Percentiles rank a stretch among this genome's conserved stretches.
Evolutionary conservation across 2,329 filamentous ascomycete genomes (phyloP).

Genomic region (Endoconidiophora polonica): DNA sequence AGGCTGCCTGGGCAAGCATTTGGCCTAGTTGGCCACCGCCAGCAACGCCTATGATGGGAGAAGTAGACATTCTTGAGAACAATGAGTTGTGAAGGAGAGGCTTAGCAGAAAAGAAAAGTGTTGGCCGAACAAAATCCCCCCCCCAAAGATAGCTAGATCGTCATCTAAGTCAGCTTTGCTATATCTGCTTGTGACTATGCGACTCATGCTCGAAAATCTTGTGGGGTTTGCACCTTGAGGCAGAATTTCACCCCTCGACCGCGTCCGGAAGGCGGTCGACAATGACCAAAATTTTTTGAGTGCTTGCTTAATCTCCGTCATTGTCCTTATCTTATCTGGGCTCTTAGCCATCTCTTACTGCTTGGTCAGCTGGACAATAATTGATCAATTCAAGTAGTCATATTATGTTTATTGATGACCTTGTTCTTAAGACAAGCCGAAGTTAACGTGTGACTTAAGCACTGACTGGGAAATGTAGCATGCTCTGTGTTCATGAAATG

Average conservation of each 20-base stretch:
- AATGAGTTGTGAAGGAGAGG: not conserved
- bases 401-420: too few species aligned
- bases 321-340: too few species aligned
- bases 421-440: too few species aligned
- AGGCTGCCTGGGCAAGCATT: slow-evolving; percentile 84
- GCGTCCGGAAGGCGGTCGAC: slow-evolving; percentile 3
- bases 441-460: too few species aligned
- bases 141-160: too few species aligned
- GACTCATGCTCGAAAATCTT: slow-evolving; percentile 9
- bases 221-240: slow-evolving; percentile 9
- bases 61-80: slow-evolving; percentile 17
- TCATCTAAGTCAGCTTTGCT: not conserved
- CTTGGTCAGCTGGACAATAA: too few species aligned
- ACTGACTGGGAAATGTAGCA: too few species aligned
- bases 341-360: too few species aligned
- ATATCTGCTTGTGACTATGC: not conserved
- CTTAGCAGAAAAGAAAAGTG: not conserved
- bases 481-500: too few species aligned
- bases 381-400: too few species aligned
- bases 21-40: slow-evolving; percentile 66
- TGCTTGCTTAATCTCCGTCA: not conserved
- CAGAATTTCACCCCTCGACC: slow-evolving; percentile 5
- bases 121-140: not conserved
- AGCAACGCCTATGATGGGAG: slow-evolving; percentile 33
- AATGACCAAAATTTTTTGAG: not conserved